These are phyloP conservation scores for Adansonia madagascariensis DNA, from an alignment of 441 rosid genomes.

Conservation along the genomic window DNA sequence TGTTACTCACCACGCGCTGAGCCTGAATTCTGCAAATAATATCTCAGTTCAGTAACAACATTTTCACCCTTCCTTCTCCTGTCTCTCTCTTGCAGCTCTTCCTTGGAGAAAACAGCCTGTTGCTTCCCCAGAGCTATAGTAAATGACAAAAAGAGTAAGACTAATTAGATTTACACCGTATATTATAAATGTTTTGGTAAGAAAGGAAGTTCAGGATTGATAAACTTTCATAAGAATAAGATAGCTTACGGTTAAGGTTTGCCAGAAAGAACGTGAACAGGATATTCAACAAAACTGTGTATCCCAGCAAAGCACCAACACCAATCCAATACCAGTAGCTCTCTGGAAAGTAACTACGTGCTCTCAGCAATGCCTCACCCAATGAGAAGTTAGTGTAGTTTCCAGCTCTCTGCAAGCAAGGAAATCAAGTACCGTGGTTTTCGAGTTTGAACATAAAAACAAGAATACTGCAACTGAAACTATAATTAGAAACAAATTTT, in stretches of 20 bases:
- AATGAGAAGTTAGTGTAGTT: constrained; percentile 49
- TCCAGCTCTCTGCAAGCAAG: constrained; percentile 57
- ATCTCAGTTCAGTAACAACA: constrained; percentile 73
- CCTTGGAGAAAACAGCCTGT: constrained; percentile 84
- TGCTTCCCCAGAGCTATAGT: constrained; percentile 74
- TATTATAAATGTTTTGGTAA: neutral
- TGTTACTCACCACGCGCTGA: constrained; percentile 64
- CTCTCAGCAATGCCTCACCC: constrained; percentile 68
- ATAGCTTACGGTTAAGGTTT: constrained; percentile 76
- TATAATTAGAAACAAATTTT: neutral
- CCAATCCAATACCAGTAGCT: constrained; percentile 99
- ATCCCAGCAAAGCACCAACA: constrained; percentile 87
- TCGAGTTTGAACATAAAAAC: constrained; percentile 14
- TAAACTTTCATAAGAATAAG: constrained; percentile 24
- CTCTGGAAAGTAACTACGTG: constrained; percentile 75
- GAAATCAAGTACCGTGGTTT: constrained; percentile 22
- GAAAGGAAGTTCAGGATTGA: constrained; percentile 17
- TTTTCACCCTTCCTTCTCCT: constrained; percentile 81
- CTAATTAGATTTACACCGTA: constrained; percentile 4
- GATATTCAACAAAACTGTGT: constrained; percentile 67
- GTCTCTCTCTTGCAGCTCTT: constrained; percentile 85
- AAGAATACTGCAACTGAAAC: constrained; percentile 9
- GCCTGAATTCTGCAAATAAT: constrained; percentile 78
- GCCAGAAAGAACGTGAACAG: constrained; percentile 78
- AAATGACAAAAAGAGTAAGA: constrained; percentile 28